These are phyloP conservation scores for Friedmanniomyces simplex DNA, from an alignment of 495 filamentous ascomycete genomes.

Conservation along the genomic window DNA sequence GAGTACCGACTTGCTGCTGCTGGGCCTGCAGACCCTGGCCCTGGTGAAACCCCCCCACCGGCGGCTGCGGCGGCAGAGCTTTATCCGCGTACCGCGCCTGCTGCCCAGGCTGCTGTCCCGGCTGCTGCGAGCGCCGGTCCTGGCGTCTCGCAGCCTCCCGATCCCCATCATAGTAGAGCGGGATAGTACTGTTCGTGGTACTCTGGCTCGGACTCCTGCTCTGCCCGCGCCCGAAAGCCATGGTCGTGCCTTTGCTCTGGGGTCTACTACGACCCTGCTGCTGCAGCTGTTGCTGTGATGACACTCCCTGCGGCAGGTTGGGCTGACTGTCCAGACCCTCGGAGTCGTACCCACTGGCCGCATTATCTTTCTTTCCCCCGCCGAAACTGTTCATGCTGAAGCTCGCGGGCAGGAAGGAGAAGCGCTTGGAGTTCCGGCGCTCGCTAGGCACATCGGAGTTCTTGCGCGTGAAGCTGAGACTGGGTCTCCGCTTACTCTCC, in stretches of 20 bases:
- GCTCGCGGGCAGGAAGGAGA: slow-evolving; percentile 67
- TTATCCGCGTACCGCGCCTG: slow-evolving; percentile 4
- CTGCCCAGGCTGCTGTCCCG: background rate
- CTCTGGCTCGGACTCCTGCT: slow-evolving; percentile 30
- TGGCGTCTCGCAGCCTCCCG: slow-evolving; percentile 13
- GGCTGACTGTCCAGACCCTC: slow-evolving; percentile 19
- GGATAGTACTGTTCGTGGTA: slow-evolving; percentile 30
- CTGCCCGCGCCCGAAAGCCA: slow-evolving; percentile 29
- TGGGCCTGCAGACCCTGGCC: too few relatives aligned
- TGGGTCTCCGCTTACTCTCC: slow-evolving; percentile 71
- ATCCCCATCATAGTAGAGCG: slow-evolving; percentile 28
- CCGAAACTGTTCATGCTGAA: slow-evolving; percentile 53
- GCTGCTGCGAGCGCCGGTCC: slow-evolving; percentile 12
- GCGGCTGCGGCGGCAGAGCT: slow-evolving; percentile 6
- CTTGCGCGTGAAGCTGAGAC: slow-evolving; percentile 65
- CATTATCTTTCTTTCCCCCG: slow-evolving; percentile 20
- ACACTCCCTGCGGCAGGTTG: slow-evolving; percentile 31
- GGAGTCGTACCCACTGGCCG: slow-evolving; percentile 25
- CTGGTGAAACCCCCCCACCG: background rate
- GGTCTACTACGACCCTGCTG: slow-evolving; percentile 5
- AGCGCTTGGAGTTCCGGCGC: slow-evolving; percentile 35
- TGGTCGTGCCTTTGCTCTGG: slow-evolving; percentile 13
- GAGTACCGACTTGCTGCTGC: background rate
- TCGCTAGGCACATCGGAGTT: slow-evolving; percentile 41
- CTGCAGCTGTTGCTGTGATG: background rate